These are phyloP conservation scores for Pichia sp. DNA, from an alignment of 1,139 yeast species.

Conservation along the genomic window DNA sequence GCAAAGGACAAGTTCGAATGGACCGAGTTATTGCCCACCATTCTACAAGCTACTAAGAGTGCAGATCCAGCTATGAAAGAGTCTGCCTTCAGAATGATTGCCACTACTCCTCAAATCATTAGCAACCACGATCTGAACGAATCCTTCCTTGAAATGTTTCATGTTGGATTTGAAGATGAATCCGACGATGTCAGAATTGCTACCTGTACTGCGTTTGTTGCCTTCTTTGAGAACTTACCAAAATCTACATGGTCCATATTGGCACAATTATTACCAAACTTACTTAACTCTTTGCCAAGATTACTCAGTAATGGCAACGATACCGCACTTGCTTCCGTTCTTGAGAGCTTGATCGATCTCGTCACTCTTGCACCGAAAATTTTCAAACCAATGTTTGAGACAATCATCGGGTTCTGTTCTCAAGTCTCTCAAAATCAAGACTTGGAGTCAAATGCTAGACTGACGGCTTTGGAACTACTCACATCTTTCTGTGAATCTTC, in stretches of 20 bases:
- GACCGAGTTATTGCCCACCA: slow-evolving; percentile 72
- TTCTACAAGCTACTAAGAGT: slow-evolving; percentile 52
- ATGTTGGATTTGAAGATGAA: slow-evolving; percentile 69
- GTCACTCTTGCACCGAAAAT: slow-evolving; percentile 93
- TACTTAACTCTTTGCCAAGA: slow-evolving; percentile 82
- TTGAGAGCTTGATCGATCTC: slow-evolving; percentile 81
- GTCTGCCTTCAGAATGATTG: slow-evolving; percentile 82
- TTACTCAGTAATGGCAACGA: slow-evolving; percentile 75
- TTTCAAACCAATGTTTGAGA: slow-evolving; percentile 84
- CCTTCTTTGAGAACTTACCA: slow-evolving; percentile 78
- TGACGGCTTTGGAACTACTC: slow-evolving; percentile 80
- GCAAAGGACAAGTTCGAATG: slow-evolving; percentile 63
- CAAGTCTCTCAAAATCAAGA: slow-evolving; percentile 76
- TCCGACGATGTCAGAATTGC: slow-evolving; percentile 84
- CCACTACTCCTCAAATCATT: slow-evolving; percentile 76
- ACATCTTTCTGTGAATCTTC: slow-evolving; percentile 90
- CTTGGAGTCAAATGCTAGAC: slow-evolving; percentile 69
- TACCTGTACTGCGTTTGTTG: slow-evolving; percentile 87
- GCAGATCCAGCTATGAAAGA: slow-evolving; percentile 73
- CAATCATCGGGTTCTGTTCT: slow-evolving; percentile 76
- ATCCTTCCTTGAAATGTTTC: slow-evolving; percentile 62
- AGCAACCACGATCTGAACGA: slow-evolving; percentile 46
- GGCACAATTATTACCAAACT: slow-evolving; percentile 71
- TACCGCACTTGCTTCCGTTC: slow-evolving; percentile 73
- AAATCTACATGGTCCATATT: slow-evolving; percentile 70